Percentiles rank a stretch among this genome's conserved stretches.
These are phyloP conservation scores for Aspergillus fischeri DNA, from an alignment of 2,329 filamentous ascomycete species.

Conservation along the genomic window DNA sequence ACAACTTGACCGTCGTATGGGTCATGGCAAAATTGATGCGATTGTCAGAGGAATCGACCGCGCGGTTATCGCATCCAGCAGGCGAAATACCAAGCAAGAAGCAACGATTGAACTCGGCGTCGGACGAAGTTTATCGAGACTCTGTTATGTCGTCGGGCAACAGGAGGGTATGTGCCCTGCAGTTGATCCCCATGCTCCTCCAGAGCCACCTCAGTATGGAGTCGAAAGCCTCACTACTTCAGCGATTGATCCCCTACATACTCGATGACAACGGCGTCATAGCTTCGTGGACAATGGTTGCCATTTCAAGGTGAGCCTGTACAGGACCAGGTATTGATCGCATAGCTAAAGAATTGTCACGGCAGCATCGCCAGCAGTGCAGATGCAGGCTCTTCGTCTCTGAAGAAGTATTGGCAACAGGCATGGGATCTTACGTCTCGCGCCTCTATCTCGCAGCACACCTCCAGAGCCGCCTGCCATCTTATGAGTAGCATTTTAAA, in stretches of 20 bases:
- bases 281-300: slow-evolving; percentile 79
- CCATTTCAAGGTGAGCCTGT: slow-evolving; percentile 65
- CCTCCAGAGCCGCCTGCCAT: slow-evolving; percentile 73
- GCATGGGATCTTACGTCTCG: slow-evolving; percentile 72
- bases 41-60: slow-evolving; percentile 28
- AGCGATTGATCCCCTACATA: slow-evolving; percentile 55
- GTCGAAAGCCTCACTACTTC: slow-evolving; percentile 54
- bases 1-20: slow-evolving; percentile 40
- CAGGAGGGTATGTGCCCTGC: slow-evolving; percentile 48
- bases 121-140: slow-evolving; percentile 36
- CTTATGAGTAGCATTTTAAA: slow-evolving; percentile 66
- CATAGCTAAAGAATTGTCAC: slow-evolving; percentile 8
- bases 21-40: slow-evolving; percentile 39
- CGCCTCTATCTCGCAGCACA: slow-evolving; percentile 64
- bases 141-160: slow-evolving; percentile 33
- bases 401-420: slow-evolving; percentile 61
- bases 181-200: slow-evolving; percentile 53
- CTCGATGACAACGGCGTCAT: slow-evolving; percentile 65
- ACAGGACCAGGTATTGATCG: background rate
- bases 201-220: slow-evolving; percentile 46
- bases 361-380: slow-evolving; percentile 31
- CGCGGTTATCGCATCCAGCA: slow-evolving; percentile 5
- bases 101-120: slow-evolving; percentile 32
- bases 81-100: slow-evolving; percentile 28
- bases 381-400: slow-evolving; percentile 34